Percentiles rank a stretch among this genome's conserved stretches.
phyloP scores from a whole-genome alignment of 371 early-diverging fungal species.

The Mucor plumbeus region DNA sequence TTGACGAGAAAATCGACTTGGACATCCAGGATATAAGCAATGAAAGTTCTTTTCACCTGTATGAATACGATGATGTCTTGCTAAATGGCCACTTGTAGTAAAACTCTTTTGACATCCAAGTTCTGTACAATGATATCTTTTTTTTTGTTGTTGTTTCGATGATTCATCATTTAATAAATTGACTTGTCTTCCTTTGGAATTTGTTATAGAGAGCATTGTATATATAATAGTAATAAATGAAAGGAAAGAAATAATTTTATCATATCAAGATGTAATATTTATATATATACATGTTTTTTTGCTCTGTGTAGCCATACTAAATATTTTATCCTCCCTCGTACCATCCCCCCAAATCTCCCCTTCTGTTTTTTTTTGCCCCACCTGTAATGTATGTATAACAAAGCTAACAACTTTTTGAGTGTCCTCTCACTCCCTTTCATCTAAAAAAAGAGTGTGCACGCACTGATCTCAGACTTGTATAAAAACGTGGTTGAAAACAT shows the following conservation, averaged over 20 bases:
- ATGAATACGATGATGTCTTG: slow-evolving; percentile 88
- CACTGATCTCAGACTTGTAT: slow-evolving; percentile 16
- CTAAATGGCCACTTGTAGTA: slow-evolving; percentile 81
- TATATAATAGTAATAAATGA: slow-evolving; percentile 13
- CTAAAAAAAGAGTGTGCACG: slow-evolving; percentile 11
- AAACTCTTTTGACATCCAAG: slow-evolving; percentile 64
- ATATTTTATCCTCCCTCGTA: slow-evolving; percentile 10
- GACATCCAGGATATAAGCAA: slow-evolving; percentile 79
- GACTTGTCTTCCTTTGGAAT: slow-evolving; percentile 48
- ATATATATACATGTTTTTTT: slow-evolving; percentile 14
- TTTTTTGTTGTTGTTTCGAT: slow-evolving; percentile 25
- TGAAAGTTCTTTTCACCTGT: slow-evolving; percentile 90
- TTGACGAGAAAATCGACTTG: slow-evolving; percentile 84
- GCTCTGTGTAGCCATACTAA: slow-evolving; percentile 14
- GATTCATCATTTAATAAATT: slow-evolving; percentile 44
- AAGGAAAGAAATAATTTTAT: background rate
- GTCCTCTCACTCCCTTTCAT: background rate
- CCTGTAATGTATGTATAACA: background rate
- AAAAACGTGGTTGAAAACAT: slow-evolving; percentile 14
- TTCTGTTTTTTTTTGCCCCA: slow-evolving; percentile 8
- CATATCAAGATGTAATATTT: slow-evolving; percentile 1
- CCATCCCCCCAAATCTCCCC: background rate
- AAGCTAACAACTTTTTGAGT: slow-evolving; percentile 1
- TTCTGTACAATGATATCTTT: slow-evolving; percentile 57
- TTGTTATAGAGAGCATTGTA: slow-evolving; percentile 28